Evolutionary conservation across 345 rosid genomes (phyloP).

Genomic region (Eucalyptus pauciflora): DNA sequence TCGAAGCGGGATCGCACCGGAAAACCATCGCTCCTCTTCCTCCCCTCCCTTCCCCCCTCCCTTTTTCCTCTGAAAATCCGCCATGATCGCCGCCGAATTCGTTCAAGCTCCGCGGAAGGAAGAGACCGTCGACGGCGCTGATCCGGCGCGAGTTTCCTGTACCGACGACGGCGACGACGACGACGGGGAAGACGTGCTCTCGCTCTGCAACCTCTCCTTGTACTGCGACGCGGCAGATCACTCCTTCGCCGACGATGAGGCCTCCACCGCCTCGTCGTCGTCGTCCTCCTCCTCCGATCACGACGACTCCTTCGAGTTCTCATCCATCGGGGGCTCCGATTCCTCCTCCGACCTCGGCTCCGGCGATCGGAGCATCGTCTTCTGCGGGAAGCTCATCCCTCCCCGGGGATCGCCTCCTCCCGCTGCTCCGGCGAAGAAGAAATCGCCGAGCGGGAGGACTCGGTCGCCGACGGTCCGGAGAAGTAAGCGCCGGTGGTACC

Average conservation of each 20-base stretch:
- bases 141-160: not conserved
- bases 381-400: constrained; percentile 4
- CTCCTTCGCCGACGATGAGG: not conserved
- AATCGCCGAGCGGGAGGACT: not conserved
- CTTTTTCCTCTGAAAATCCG: not conserved
- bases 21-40: not conserved
- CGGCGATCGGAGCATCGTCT: not conserved
- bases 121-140: not conserved
- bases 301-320: not conserved
- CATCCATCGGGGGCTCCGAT: not conserved
- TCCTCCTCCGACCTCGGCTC: not conserved
- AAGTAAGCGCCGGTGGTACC: constrained; percentile 29
- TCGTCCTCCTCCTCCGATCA: not conserved
- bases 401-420: not conserved
- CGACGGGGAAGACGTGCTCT: not conserved
- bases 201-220: constrained; percentile 1
- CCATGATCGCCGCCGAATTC: not conserved
- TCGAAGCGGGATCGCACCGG: not conserved
- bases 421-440: too few species aligned
- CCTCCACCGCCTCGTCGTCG: not conserved
- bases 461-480: not conserved
- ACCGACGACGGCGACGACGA: not conserved
- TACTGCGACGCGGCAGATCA: not conserved
- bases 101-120: not conserved
- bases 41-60: not conserved